Base-by-base conservation (phyloP, 768 basidiomycete species). In the Boletus reticulatus region DNA sequence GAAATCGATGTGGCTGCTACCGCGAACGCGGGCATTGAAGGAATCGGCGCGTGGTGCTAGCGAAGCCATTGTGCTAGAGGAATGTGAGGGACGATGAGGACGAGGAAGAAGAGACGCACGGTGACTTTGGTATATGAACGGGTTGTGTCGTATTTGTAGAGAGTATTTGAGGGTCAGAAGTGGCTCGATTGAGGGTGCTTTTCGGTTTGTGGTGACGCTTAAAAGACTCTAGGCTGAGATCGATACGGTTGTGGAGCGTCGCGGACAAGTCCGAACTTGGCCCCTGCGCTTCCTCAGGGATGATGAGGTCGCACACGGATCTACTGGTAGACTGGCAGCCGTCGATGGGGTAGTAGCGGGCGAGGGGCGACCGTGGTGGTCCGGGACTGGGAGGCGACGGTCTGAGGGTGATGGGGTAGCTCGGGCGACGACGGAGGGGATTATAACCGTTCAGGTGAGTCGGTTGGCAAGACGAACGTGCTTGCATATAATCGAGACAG, bases 1-100 rank as follows among this genome's bases (percentile, higher is more conserved):
- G 85, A 96, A 96, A 76, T 98, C 90, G 78, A 92, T 87, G 72
- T 92, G 88, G 63, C 83, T 85, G 52, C 85, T 83, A 62, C 89
- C 89, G 56, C 89, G 84, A 52, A 81, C 83, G 59, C 89, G 86
- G 67, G 84, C 79, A 62, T 80, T 84, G 82, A 88, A 77, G 55
- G 87, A 80, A 60, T 90, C 87, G 66, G 72, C 73, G 62, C 84
- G 80, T 50, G 86, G 87, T 72, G 85, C 77, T 22, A 78, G 73
- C 39, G 62, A 82, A 65, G 58, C 76, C 75, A 85, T 80, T 75
- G 81, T 81, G 68, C 75, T 83, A 72, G 61, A 50, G 48, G 50
- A 43, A 17, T 36, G 43, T 63, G 51, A 53, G 52, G 43, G 34
- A 14, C 22, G 64, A 48, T 41, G 61, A 58, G 53, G 55, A 48